These are phyloP conservation scores for Solanum stenotomum DNA, from an alignment of 257 asterid genomes.

Conservation along the genomic window DNA sequence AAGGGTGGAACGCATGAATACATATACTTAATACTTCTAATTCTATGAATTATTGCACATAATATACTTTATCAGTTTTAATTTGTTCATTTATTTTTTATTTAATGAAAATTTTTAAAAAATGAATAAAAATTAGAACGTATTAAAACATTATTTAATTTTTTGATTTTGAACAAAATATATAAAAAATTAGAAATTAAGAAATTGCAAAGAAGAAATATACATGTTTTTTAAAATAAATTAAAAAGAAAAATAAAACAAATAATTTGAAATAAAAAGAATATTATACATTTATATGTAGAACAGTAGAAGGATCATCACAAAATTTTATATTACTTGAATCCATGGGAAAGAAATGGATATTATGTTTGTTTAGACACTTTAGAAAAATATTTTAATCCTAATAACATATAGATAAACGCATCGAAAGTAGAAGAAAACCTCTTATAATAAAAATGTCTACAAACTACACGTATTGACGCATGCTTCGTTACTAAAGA, in stretches of 20 bases:
- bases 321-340: neutral
- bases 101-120: fast-evolving
- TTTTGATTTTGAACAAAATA: too few species aligned
- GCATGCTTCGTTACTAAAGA: neutral
- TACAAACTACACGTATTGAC: neutral
- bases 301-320: neutral
- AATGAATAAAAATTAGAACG: too few species aligned
- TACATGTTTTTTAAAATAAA: too few species aligned
- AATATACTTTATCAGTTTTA: neutral
- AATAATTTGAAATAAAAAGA: too few species aligned
- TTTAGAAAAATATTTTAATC: neutral
- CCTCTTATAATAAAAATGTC: neutral
- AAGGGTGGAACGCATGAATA: neutral
- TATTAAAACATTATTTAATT: neutral
- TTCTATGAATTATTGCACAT: neutral
- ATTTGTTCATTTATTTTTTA: too few species aligned
- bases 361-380: neutral
- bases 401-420: neutral
- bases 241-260: too few species aligned
- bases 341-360: neutral
- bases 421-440: neutral
- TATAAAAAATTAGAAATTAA: too few species aligned
- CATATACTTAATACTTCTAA: too few species aligned
- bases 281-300: neutral
- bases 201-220: too few species aligned